Evolutionary conservation across 2,329 filamentous ascomycete species (phyloP).

Genomic region (Claviceps maximensis): DNA sequence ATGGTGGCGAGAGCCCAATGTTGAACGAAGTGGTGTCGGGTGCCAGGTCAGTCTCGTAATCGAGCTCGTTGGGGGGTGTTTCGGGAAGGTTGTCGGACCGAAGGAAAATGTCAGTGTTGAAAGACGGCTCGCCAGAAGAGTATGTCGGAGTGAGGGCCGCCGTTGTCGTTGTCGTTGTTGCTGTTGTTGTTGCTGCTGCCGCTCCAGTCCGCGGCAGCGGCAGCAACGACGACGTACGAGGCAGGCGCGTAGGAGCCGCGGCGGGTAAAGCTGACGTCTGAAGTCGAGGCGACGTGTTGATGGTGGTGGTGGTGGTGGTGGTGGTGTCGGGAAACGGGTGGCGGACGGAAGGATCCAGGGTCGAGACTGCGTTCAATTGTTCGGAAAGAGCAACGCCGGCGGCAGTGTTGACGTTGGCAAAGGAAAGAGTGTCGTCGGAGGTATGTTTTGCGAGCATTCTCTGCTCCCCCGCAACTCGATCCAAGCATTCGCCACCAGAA

Average conservation of each 20-base stretch:
- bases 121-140: conserved; percentile 1
- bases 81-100: not conserved
- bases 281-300: conserved; percentile 9
- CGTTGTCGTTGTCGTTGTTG: conserved; percentile 8
- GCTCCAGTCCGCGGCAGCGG: conserved; percentile 19
- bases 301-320: conserved; percentile 2
- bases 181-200: conserved; percentile 8
- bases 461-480: not conserved
- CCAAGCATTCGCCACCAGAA: not conserved
- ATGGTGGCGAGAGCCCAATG: conserved; percentile 2
- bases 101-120: not conserved
- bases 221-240: conserved; percentile 31
- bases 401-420: not conserved
- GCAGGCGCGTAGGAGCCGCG: conserved; percentile 20
- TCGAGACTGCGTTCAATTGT: not conserved
- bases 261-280: conserved; percentile 16
- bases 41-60: not conserved
- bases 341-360: conserved; percentile 3
- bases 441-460: conserved; percentile 2
- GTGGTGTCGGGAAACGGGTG: conserved; percentile 1
- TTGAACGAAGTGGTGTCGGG: not conserved
- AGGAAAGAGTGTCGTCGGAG: not conserved
- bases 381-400: not conserved
- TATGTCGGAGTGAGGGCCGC: conserved; percentile 3
- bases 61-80: conserved; percentile 5